These are phyloP conservation scores for Discostella pseudostelligera DNA, from an alignment of 108 stramenopile genomes.

Conservation along the genomic window DNA sequence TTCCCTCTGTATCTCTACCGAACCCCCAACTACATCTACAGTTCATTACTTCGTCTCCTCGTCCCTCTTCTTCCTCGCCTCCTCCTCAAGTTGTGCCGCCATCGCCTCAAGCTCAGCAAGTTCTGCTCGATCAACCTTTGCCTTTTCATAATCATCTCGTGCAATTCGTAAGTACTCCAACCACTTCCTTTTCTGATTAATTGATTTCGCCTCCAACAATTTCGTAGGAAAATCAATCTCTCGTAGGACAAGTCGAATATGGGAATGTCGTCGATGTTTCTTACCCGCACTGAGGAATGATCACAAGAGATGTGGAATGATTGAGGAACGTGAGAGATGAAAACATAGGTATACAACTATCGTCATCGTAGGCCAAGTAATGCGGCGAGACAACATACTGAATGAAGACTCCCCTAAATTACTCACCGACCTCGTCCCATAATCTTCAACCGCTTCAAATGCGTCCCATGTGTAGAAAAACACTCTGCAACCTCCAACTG, in stretches of 20 bases:
- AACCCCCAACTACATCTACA: background rate
- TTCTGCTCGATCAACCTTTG: constrained; percentile 68
- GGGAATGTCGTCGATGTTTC: constrained; percentile 63
- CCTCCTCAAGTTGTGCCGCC: constrained; percentile 41
- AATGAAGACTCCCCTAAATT: too few species aligned
- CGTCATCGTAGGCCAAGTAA: background rate
- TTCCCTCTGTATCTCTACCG: too few species aligned
- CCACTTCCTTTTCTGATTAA: constrained; percentile 78
- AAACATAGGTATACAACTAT: constrained; percentile 1
- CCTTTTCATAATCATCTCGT: constrained; percentile 59
- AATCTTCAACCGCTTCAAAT: constrained; percentile 69
- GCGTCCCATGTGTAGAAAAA: constrained; percentile 74
- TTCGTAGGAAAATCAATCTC: constrained; percentile 83
- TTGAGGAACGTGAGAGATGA: constrained; percentile 12
- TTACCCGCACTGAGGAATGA: constrained; percentile 49
- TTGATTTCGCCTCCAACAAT: constrained; percentile 56
- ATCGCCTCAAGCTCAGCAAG: constrained; percentile 52
- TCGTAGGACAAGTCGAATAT: constrained; percentile 73
- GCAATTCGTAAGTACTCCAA: constrained; percentile 55
- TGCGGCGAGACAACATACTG: too few species aligned
- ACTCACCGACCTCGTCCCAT: constrained; percentile 82
- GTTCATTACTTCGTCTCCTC: constrained; percentile 21
- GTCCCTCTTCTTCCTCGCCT: constrained; percentile 32
- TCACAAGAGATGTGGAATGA: background rate
- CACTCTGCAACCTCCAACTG: constrained; percentile 87